Percentiles rank a stretch among this genome's conserved stretches.
phyloP scores from a whole-genome alignment of 2,329 filamentous ascomycete genomes.

The Neonectria hederae region DNA sequence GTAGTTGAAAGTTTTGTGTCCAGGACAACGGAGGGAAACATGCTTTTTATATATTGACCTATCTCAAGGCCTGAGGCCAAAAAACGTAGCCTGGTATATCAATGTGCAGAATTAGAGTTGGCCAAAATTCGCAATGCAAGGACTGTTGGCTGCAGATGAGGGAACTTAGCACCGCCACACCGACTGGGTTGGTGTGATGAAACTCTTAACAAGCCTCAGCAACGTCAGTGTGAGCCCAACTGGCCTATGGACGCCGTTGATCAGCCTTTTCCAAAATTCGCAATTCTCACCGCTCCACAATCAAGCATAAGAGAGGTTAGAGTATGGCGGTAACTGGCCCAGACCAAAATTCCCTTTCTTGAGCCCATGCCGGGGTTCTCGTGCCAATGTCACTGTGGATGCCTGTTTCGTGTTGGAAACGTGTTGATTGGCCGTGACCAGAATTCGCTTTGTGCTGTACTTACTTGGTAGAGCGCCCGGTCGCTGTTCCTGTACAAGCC shows the following conservation, averaged over 20 bases:
- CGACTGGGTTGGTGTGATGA: not conserved
- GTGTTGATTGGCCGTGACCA: not conserved
- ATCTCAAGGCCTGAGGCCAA: not conserved
- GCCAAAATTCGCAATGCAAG: not conserved
- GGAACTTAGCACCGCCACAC: too few species aligned
- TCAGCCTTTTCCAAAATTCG: not conserved
- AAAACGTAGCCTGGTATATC: not conserved
- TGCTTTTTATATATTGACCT: not conserved
- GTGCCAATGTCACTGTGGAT: not conserved
- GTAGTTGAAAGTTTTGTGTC: not conserved
- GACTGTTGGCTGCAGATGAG: not conserved
- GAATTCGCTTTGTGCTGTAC: not conserved
- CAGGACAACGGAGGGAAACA: not conserved
- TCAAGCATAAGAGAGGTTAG: not conserved
- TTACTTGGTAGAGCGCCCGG: too few species aligned
- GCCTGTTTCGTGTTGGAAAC: not conserved
- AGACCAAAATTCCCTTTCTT: not conserved
- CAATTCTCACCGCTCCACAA: not conserved
- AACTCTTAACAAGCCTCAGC: not conserved
- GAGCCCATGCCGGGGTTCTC: too few species aligned
- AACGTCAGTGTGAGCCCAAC: not conserved
- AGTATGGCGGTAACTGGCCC: not conserved
- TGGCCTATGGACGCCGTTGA: too few species aligned
- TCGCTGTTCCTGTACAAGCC: not conserved
- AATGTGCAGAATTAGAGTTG: not conserved